Conservation (phyloP, 2,329 filamentous ascomycete species). For the Epicoccum sorghinum region DNA sequence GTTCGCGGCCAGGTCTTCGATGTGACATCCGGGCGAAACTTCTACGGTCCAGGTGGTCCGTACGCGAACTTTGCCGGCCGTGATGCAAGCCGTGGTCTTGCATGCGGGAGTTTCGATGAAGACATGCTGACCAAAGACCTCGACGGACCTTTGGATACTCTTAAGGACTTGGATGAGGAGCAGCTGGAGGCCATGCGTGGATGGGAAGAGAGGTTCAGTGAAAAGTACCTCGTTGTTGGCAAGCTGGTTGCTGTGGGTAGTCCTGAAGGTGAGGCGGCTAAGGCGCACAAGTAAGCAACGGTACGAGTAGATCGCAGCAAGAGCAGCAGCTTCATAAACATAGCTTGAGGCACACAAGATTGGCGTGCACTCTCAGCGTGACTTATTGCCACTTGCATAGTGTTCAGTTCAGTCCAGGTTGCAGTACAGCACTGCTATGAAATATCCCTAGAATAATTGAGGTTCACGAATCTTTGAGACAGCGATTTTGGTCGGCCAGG, state of each 20-base stretch:
- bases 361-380: too few species aligned
- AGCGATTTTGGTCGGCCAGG: too few species aligned
- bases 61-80: slow-evolving; percentile 96
- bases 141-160: slow-evolving; percentile 77
- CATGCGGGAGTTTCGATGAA: slow-evolving; percentile 23
- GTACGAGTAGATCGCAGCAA: neutral
- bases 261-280: slow-evolving; percentile 56
- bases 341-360: neutral
- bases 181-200: slow-evolving; percentile 83
- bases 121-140: slow-evolving; percentile 73
- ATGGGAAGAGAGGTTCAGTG: slow-evolving; percentile 91
- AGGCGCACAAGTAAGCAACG: slow-evolving; percentile 22
- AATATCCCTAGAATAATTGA: too few species aligned
- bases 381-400: too few species aligned
- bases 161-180: slow-evolving; percentile 73
- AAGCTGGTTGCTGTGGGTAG: slow-evolving; percentile 73
- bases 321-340: neutral
- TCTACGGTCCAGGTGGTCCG: slow-evolving; percentile 93
- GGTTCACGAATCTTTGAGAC: too few species aligned
- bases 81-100: slow-evolving; percentile 83
- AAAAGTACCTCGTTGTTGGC: slow-evolving; percentile 96
- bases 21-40: slow-evolving; percentile 83
- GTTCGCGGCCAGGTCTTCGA: slow-evolving; percentile 92
- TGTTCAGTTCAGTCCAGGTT: too few species aligned
- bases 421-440: too few species aligned